Evolutionary conservation across 2,329 filamentous ascomycete genomes (phyloP), one percentile per base, ranked within the genome.

Genomic region (Cladosporium sp.): DNA sequence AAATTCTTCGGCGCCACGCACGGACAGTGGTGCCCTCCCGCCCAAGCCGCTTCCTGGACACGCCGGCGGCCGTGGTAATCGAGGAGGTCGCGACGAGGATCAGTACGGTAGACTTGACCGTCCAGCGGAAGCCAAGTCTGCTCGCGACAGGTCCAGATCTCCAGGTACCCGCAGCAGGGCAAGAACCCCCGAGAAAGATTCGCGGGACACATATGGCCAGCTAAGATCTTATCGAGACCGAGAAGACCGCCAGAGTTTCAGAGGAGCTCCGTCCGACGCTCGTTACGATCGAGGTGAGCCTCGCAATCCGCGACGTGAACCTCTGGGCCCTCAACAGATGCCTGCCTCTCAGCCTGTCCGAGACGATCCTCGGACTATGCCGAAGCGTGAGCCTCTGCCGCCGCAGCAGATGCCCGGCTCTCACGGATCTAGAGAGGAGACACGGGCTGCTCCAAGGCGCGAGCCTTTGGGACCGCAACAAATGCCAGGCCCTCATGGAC

Each of bases 1-100:
- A 28, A 73, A 73, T 57, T 67, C 67, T 13, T 68, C 85, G 6
- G 83, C 83, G 1, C 40, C 55, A 16, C 55, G 61, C n/a, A 57
- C 57, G 10, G 61, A 63, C n/a, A 37, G 43, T 48, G 22, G 22
- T 28, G n/a, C 44, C 42, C 37, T 50, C 18, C 48, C 48, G 18
- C 46, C 50, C 33, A 54, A 58, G 42, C 55, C 57, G 31, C 49
- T 44, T 32, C 48, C 60, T 28, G 46, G 33, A 9, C 46, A 43
- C n/a, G 37, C 50, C 33, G 45, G 46, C 3, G 41, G 41, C 18
- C 34, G 54, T 3, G 40, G 48, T 28, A 43, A 50, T 18, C 41
- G 46, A 19, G 49, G 43, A 28, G 33, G 49, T 45, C 53, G 42
- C 14, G 48, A 37, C 32, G 51, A 68, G 19, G 64, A 64, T 28